Evolutionary conservation across 768 basidiomycete genomes (phyloP), one percentile per base, ranked within the genome.

Genomic region (Neoboletus subvelutipes): DNA sequence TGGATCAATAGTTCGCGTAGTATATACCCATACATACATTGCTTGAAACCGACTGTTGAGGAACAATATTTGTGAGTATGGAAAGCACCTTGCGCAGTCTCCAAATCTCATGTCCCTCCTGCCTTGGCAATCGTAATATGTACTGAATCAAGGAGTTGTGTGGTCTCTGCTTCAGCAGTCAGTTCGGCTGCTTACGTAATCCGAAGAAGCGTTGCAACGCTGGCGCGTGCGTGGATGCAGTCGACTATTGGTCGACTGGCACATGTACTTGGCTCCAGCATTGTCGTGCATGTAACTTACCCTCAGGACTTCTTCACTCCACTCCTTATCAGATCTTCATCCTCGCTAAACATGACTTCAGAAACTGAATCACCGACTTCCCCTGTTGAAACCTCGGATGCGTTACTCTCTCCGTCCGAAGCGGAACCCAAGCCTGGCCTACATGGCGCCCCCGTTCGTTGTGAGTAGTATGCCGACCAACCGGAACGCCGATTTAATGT

Each of bases 381-480:
- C 10, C 76, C 83, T 8, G 75, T 72, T 28, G 89, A 90, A 55
- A 87, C 90, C 26, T 87, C 86, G 8, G 90, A 90, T 65, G 57
- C 57, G 28, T 55, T 80, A 3, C 64, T 80, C 54, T 83, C 78
- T 60, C 71, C 72, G 39, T 71, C 77, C 45, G 82, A 85, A 58
- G 74, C 77, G 55, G 87, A 88, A 63, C 88, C 88, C n/a, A 79
- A 75, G 51, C 90, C 90, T 52, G 90, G 90, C 36, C 57, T 92
- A 26, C 74, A 86, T 70, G 90, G 90, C 26, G 74, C 79, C 34
- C 90, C 91, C 42, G 90, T 93, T 55, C 81, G 88, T 64, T 93
- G 91, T 92, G 76, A 78, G 90, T 82, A 47, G 52, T 8, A 33
- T 26, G 34, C 56, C 52, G 22, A 40, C 46, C 17, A 28, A 45